Evolutionary conservation across 2,329 filamentous ascomycete species (phyloP).

Genomic region (Botrytis aclada): DNA sequence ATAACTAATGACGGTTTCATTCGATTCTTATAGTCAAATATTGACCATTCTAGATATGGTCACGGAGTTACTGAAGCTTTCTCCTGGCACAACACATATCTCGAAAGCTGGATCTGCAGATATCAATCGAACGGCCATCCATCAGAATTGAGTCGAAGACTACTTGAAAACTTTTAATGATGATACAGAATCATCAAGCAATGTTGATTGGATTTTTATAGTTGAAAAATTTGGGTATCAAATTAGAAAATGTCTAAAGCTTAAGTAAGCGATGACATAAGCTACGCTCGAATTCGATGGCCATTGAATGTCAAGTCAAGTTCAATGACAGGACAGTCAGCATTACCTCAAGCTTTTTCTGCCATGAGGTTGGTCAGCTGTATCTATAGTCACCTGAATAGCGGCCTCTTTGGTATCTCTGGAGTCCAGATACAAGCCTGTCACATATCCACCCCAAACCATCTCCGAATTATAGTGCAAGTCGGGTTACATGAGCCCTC

Average conservation of each 20-base stretch:
- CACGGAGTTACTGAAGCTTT: not conserved
- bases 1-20: not conserved
- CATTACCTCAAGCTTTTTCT: not conserved
- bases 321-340: not conserved
- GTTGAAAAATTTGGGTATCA: too few relatives aligned
- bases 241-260: not conserved
- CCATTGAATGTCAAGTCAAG: not conserved
- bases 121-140: rapidly evolving
- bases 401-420: not conserved
- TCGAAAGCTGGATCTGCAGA: not conserved
- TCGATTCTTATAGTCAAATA: not conserved
- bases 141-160: not conserved
- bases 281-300: not conserved
- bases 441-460: not conserved
- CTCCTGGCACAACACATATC: not conserved
- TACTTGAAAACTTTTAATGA: too few relatives aligned
- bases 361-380: not conserved
- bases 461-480: not conserved
- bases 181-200: not conserved
- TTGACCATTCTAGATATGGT: not conserved
- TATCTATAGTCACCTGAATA: not conserved
- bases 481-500: not conserved
- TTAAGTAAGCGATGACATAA: not conserved
- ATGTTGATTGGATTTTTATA: not conserved
- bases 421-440: not conserved